These are phyloP conservation scores for Aeminium ludgeri DNA, from an alignment of 495 filamentous ascomycete genomes.

Conservation along the genomic window DNA sequence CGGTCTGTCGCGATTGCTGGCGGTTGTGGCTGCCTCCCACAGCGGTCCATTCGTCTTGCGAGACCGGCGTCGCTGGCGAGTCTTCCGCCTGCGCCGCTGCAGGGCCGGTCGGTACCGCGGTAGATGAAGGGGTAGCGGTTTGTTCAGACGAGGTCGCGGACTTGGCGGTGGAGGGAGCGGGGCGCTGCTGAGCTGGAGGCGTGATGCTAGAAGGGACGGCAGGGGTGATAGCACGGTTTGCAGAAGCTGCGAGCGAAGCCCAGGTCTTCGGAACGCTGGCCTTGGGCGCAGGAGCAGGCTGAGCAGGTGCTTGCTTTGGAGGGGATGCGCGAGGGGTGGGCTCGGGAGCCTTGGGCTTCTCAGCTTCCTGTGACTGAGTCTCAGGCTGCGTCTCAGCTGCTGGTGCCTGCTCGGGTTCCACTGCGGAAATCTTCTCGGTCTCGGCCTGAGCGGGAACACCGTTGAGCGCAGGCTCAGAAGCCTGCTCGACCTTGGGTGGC, in stretches of 20 bases:
- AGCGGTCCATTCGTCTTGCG: slow-evolving; percentile 56
- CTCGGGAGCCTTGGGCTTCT: slow-evolving; percentile 44
- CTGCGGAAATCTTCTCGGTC: slow-evolving; percentile 10
- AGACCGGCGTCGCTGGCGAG: slow-evolving; percentile 26
- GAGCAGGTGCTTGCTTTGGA: slow-evolving; percentile 26
- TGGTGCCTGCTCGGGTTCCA: slow-evolving; percentile 20
- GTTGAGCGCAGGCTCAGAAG: slow-evolving; percentile 5
- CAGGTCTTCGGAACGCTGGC: slow-evolving; percentile 64
- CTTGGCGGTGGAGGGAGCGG: slow-evolving; percentile 2
- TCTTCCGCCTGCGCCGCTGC: slow-evolving; percentile 26
- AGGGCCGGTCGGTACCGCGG: slow-evolving; percentile 27
- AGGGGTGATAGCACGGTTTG: slow-evolving; percentile 24
- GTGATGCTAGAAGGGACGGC: slow-evolving; percentile 23
- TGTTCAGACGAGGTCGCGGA: slow-evolving; percentile 7
- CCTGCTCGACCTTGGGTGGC: slow-evolving; percentile 15
- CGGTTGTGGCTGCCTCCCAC: slow-evolving; percentile 63
- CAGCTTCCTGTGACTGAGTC: slow-evolving; percentile 28
- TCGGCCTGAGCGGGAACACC: slow-evolving; percentile 15
- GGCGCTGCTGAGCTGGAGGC: slow-evolving; percentile 6
- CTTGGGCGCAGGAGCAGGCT: slow-evolving; percentile 26
- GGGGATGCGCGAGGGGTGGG: slow-evolving; percentile 37
- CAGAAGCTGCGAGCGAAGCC: slow-evolving; percentile 61
- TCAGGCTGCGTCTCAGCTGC: slow-evolving; percentile 15
- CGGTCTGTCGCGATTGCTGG: slow-evolving; percentile 49
- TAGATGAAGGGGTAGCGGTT: slow-evolving; percentile 8